Evolutionary conservation across 2,329 filamentous ascomycete species (phyloP).

Genomic region (Xylaria sp.): DNA sequence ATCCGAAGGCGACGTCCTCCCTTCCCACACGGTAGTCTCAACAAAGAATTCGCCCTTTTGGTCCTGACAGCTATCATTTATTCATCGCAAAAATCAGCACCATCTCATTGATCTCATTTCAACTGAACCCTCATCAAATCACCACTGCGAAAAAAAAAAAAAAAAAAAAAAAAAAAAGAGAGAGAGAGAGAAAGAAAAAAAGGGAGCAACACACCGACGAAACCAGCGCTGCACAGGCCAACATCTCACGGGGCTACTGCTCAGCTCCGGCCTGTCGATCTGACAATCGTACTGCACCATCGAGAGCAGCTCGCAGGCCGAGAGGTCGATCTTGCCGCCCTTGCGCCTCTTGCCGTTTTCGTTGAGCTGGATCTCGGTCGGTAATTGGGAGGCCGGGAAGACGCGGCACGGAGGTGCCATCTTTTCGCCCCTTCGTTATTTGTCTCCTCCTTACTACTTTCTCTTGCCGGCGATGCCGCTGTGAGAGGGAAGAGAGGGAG

Average conservation of each 20-base stretch:
- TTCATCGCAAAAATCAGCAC: slow-evolving; percentile 3
- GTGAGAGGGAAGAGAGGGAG: not conserved
- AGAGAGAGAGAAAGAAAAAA: not conserved
- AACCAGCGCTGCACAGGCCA: slow-evolving; percentile 70
- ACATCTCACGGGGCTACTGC: slow-evolving; percentile 63
- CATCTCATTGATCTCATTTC: not conserved
- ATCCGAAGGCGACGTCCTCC: slow-evolving; percentile 35
- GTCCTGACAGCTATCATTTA: slow-evolving; percentile 64
- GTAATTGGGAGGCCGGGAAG: slow-evolving; percentile 65
- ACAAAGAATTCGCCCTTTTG: slow-evolving; percentile 67
- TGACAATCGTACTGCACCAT: slow-evolving; percentile 72
- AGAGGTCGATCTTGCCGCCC: slow-evolving; percentile 61
- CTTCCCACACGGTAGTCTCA: slow-evolving; percentile 74
- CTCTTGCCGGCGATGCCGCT: not conserved
- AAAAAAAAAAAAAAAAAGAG: too few species aligned
- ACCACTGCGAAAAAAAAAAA: not conserved
- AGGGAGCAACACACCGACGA: slow-evolving; percentile 61
- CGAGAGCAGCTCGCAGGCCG: slow-evolving; percentile 65
- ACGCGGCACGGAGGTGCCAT: slow-evolving; percentile 70
- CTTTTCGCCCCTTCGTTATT: slow-evolving; percentile 6
- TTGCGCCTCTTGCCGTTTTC: slow-evolving; percentile 64
- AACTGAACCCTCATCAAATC: not conserved
- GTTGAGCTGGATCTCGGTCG: slow-evolving; percentile 61
- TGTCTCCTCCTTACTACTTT: not conserved
- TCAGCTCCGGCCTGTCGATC: slow-evolving; percentile 60